phyloP scores from a whole-genome alignment of 2,329 filamentous ascomycete species.

The Alternaria sp. region DNA sequence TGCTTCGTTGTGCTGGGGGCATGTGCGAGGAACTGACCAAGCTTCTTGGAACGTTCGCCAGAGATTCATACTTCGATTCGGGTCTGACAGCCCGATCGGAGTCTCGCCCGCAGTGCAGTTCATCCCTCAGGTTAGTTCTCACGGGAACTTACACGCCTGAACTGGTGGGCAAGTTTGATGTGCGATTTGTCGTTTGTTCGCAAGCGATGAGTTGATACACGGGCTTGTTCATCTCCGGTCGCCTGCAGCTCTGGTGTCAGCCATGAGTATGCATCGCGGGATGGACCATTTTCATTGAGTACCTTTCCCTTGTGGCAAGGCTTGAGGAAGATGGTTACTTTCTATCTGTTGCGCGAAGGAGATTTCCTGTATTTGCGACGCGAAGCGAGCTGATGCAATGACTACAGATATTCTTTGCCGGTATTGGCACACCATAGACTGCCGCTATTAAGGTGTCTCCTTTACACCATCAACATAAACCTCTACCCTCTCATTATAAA shows the following conservation, averaged over 20 bases:
- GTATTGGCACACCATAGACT: too few relatives aligned
- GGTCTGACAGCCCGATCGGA: neutral
- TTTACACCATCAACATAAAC: conserved; percentile 63
- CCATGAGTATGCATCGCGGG: neutral
- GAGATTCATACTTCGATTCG: neutral
- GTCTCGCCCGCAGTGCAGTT: neutral
- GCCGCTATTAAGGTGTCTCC: too few relatives aligned
- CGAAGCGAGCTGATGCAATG: too few relatives aligned
- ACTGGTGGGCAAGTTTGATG: neutral
- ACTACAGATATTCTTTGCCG: too few relatives aligned
- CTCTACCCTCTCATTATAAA: conserved; percentile 73
- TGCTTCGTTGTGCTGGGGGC: neutral
- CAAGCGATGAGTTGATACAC: neutral
- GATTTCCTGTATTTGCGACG: too few relatives aligned
- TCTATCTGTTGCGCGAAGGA: too few relatives aligned
- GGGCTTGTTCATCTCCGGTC: neutral
- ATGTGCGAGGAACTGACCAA: neutral
- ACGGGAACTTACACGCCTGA: too few relatives aligned
- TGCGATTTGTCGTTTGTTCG: neutral
- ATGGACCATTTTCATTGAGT: neutral
- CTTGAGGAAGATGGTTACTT: too few relatives aligned
- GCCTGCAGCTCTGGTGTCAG: neutral
- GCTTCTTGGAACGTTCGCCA: neutral
- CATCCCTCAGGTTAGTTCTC: neutral
- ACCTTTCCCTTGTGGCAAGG: neutral